phyloP scores from a whole-genome alignment of 2,329 filamentous ascomycete genomes.

The Berkeleyomyces basicola region DNA sequence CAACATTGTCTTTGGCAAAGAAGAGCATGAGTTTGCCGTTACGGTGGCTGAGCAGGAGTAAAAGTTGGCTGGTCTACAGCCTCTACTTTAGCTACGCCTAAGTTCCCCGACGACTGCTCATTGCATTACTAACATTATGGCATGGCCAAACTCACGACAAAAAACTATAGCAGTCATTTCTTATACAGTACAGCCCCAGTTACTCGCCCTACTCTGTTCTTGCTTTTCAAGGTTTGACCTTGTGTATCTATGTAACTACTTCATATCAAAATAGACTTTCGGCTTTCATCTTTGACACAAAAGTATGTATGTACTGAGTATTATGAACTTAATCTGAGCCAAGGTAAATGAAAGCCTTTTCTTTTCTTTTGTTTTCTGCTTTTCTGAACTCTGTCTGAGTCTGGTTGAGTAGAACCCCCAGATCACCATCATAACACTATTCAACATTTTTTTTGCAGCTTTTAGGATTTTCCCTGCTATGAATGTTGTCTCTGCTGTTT shows the following conservation, averaged over 20 bases:
- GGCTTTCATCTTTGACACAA: background rate
- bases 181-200: too few species aligned
- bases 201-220: too few species aligned
- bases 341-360: background rate
- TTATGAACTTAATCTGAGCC: background rate
- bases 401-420: too few species aligned
- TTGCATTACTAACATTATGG: too few species aligned
- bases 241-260: too few species aligned
- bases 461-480: background rate
- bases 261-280: background rate
- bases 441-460: background rate
- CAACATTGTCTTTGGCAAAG: constrained; percentile 60
- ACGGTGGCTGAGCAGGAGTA: constrained; percentile 39
- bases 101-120: too few species aligned
- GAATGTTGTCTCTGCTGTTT: background rate
- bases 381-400: background rate
- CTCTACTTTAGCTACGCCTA: background rate
- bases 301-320: background rate
- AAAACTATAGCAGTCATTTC: too few species aligned
- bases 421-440: background rate
- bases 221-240: too few species aligned
- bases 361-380: background rate
- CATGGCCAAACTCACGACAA: too few species aligned
- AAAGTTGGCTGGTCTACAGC: constrained; percentile 1
- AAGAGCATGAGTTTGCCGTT: constrained; percentile 52